phyloP scores from a whole-genome alignment of 495 filamentous ascomycete genomes.

The Clavariopsis aquatica region DNA sequence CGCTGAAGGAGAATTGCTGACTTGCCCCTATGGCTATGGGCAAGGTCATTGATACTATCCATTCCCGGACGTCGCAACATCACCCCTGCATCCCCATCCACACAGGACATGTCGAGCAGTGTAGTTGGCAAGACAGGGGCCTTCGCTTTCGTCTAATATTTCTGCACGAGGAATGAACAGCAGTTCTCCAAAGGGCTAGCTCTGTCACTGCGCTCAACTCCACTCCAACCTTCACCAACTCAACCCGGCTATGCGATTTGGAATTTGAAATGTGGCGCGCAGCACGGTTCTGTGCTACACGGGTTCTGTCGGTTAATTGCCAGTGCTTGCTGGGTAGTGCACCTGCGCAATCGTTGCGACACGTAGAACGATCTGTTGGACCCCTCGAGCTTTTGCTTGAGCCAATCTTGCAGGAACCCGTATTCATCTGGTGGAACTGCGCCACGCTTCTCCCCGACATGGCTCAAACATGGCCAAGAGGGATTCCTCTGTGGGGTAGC shows the following conservation, averaged over 20 bases:
- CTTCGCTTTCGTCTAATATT: not conserved
- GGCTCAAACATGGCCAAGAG: conserved; percentile 8
- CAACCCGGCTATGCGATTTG: not conserved
- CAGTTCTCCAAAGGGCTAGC: not conserved
- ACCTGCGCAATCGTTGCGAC: not conserved
- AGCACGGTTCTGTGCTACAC: not conserved
- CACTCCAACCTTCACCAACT: conserved; percentile 3
- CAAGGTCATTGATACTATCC: conserved; percentile 1
- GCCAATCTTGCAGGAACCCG: conserved; percentile 14
- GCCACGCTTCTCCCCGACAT: conserved; percentile 1
- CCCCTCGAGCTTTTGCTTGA: not conserved
- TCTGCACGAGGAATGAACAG: not conserved
- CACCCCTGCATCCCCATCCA: not conserved
- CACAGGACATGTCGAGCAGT: too few relatives aligned
- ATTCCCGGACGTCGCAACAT: not conserved
- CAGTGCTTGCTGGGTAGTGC: not conserved
- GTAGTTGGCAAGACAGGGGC: not conserved
- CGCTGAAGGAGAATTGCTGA: not conserved
- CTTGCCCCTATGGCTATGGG: conserved; percentile 2
- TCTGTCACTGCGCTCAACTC: not conserved
- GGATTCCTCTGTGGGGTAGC: conserved; percentile 6
- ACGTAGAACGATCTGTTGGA: not conserved
- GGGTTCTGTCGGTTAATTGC: not conserved
- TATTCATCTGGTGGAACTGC: conserved; percentile 12
- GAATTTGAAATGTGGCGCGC: not conserved